Evolutionary conservation across 2,329 filamentous ascomycete species (phyloP).

Genomic region (Lachnellula hyalina): DNA sequence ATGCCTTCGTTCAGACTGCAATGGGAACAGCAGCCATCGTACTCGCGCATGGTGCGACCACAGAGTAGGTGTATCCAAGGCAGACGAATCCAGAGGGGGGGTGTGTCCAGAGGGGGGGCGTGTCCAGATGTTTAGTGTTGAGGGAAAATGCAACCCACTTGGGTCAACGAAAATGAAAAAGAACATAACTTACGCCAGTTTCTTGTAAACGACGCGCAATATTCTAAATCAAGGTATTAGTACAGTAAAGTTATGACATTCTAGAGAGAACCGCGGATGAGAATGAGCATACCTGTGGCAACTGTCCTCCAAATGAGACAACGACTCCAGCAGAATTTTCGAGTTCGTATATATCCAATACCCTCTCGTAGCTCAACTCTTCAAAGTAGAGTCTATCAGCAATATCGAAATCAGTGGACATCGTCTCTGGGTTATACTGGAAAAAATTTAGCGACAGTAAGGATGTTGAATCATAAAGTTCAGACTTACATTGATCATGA

Average conservation of each 20-base stretch:
- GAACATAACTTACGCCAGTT: constrained; percentile 45
- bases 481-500: constrained; percentile 79
- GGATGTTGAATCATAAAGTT: background rate
- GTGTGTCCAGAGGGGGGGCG: no score
- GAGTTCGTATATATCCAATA: constrained; percentile 98
- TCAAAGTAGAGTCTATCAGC: constrained; percentile 95
- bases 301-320: constrained; percentile 77
- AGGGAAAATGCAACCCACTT: no score
- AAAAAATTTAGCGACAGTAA: constrained; percentile 10
- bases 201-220: constrained; percentile 93
- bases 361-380: constrained; percentile 91
- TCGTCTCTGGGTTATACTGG: constrained; percentile 54
- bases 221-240: constrained; percentile 35
- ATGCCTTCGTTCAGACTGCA: no score
- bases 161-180: no score
- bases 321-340: constrained; percentile 82
- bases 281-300: background rate
- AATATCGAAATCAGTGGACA: constrained; percentile 77
- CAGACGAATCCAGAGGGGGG: no score
- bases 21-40: no score
- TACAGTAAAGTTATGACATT: constrained; percentile 86
- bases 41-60: no score
- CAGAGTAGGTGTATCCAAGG: no score
- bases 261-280: constrained; percentile 52
- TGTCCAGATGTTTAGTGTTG: no score